A percentile compares a stretch with the other conserved stretches of the same genome.
phyloP scores from a whole-genome alignment of 1,139 yeast species.

The Lodderomyces parapsilosis region DNA sequence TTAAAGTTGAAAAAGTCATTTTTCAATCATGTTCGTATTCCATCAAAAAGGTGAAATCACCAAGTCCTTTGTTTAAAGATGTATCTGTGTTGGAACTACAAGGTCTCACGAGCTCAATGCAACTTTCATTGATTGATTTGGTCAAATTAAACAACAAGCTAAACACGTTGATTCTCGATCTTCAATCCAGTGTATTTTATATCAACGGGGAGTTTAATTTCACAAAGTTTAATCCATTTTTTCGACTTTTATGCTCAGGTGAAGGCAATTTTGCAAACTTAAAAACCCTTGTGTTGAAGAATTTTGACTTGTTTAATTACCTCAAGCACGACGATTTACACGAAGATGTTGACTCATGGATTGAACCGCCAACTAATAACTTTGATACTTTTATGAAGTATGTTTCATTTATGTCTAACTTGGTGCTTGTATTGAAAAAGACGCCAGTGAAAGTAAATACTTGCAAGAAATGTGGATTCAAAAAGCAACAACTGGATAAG shows the following conservation, averaged over 20 bases:
- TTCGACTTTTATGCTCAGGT: slow-evolving; percentile 42
- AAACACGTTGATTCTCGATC: slow-evolving; percentile 40
- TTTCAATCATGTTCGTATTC: slow-evolving; percentile 29
- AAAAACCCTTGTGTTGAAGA: slow-evolving; percentile 25
- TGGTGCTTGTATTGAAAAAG: slow-evolving; percentile 26
- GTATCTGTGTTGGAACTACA: slow-evolving; percentile 36
- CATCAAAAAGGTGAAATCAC: slow-evolving; percentile 15
- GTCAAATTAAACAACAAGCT: slow-evolving; percentile 28
- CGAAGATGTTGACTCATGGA: slow-evolving; percentile 18
- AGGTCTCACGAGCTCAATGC: slow-evolving; percentile 40
- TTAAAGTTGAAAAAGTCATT: slow-evolving; percentile 19
- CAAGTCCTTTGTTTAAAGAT: slow-evolving; percentile 29
- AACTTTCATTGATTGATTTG: slow-evolving; percentile 50
- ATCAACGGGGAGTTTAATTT: slow-evolving; percentile 29
- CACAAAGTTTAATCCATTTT: slow-evolving; percentile 39
- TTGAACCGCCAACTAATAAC: slow-evolving; percentile 23
- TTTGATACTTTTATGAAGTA: slow-evolving; percentile 28
- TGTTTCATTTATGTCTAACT: slow-evolving; percentile 25
- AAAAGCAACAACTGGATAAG: slow-evolving; percentile 14
- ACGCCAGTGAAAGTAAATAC: slow-evolving; percentile 23
- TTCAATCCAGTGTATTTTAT: slow-evolving; percentile 51
- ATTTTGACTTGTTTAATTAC: slow-evolving; percentile 36
- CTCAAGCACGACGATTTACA: slow-evolving; percentile 20
- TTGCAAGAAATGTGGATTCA: slow-evolving; percentile 39
- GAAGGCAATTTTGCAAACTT: slow-evolving; percentile 33